Evolutionary conservation across 176 grass and related monocot genomes (phyloP).

Genomic region (Carex kokanica): DNA sequence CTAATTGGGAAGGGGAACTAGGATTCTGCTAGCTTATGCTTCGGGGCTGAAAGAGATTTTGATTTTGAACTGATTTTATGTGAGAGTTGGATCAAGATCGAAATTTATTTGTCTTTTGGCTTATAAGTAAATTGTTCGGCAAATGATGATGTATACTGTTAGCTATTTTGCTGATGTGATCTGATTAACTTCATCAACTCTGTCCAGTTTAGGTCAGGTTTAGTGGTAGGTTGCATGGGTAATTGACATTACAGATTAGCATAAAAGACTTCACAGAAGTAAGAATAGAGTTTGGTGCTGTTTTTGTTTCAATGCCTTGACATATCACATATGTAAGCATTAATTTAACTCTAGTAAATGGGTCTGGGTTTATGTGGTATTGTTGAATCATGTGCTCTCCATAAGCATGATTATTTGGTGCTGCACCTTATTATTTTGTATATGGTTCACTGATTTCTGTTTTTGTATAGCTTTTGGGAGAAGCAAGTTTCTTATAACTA

Average conservation of each 20-base stretch:
- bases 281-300: background rate
- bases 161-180: background rate
- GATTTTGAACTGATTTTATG: background rate
- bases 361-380: background rate
- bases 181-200: background rate
- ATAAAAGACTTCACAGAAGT: background rate
- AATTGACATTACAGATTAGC: background rate
- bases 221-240: background rate
- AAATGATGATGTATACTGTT: background rate
- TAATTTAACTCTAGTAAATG: background rate
- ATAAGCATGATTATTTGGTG: background rate
- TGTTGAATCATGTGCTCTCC: background rate
- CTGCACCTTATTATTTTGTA: background rate
- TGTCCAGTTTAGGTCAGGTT: background rate
- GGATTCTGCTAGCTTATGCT: slow-evolving; percentile 14
- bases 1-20: background rate
- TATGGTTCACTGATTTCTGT: background rate
- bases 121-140: background rate
- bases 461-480: background rate
- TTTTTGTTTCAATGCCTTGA: background rate
- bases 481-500: background rate
- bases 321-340: background rate
- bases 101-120: background rate
- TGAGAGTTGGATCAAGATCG: slow-evolving; percentile 5
- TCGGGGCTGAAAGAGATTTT: background rate